These are phyloP conservation scores for Dicorynia guianensis DNA, from an alignment of 306 rosid species.

Conservation along the genomic window DNA sequence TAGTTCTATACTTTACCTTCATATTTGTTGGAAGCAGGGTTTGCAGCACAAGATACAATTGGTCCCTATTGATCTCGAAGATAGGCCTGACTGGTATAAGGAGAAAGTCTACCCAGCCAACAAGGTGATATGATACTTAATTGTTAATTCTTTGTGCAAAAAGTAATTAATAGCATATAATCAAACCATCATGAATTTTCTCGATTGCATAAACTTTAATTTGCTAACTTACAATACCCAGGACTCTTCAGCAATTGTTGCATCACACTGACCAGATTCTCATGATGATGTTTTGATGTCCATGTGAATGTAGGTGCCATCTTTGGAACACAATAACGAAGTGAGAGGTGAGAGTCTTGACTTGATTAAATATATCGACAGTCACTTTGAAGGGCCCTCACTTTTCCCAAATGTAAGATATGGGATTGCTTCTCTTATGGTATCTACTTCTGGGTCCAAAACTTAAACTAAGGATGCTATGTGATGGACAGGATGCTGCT, in stretches of 20 bases:
- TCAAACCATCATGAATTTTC: constrained; percentile 1
- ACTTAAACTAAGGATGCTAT: not conserved
- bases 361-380: constrained; percentile 69
- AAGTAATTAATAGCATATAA: not conserved
- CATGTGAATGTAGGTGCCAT: constrained; percentile 50
- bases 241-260: not conserved
- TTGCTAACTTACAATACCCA: not conserved
- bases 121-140: constrained; percentile 60
- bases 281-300: constrained; percentile 1
- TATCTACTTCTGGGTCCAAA: constrained; percentile 10
- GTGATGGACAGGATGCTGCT: constrained; percentile 56
- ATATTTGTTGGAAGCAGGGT: constrained; percentile 57
- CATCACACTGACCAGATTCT: constrained; percentile 1
- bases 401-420: constrained; percentile 72
- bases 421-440: not conserved
- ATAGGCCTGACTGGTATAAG: constrained; percentile 89
- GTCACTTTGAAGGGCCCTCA: constrained; percentile 69
- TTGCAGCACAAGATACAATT: constrained; percentile 71
- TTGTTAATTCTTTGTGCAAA: constrained; percentile 11
- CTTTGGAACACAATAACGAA: constrained; percentile 71
- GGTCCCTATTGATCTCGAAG: constrained; percentile 74
- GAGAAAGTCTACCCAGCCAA: constrained; percentile 78
- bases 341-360: constrained; percentile 76
- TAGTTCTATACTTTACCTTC: not conserved
- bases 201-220: not conserved